A percentile compares a stretch with the other conserved stretches of the same genome.
phyloP scores from a whole-genome alignment of 305 asterid species.

The Plantago coronopus region DNA sequence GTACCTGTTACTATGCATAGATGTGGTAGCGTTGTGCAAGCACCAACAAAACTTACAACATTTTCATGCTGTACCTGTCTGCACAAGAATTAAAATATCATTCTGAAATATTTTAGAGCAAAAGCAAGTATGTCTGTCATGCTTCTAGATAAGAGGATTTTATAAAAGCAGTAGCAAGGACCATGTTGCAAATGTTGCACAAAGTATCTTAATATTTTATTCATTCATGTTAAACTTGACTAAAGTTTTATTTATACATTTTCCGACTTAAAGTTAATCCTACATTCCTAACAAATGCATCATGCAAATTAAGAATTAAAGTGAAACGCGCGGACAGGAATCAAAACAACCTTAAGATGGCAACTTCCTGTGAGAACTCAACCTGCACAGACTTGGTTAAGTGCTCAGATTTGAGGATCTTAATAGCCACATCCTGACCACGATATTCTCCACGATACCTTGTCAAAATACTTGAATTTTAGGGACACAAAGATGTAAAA shows the following conservation, averaged over 20 bases:
- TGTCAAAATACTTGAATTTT: slow-evolving; percentile 22
- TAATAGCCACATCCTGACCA: slow-evolving; percentile 81
- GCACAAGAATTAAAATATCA: slow-evolving; percentile 31
- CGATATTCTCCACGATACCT: slow-evolving; percentile 80
- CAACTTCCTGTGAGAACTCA: slow-evolving; percentile 80
- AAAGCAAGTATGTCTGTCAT: slow-evolving; percentile 1
- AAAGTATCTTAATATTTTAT: background rate
- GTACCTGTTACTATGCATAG: slow-evolving; percentile 84
- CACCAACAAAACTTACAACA: slow-evolving; percentile 79
- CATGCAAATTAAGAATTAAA: background rate
- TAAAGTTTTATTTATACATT: background rate
- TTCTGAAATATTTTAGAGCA: background rate
- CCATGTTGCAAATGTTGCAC: background rate
- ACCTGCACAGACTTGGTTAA: slow-evolving; percentile 61
- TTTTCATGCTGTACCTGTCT: slow-evolving; percentile 85
- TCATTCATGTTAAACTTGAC: background rate
- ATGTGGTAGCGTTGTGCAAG: slow-evolving; percentile 73
- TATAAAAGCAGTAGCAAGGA: background rate
- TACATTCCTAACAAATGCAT: background rate
- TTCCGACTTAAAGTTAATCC: background rate
- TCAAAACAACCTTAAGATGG: slow-evolving; percentile 59
- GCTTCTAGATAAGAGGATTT: slow-evolving; percentile 2
- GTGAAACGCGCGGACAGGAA: background rate
- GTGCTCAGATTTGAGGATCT: slow-evolving; percentile 77
- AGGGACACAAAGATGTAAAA: slow-evolving; percentile 20